Evolutionary conservation across 768 basidiomycete genomes (phyloP), one percentile per base, ranked within the genome.

Genomic region (Pisolithus microcarpus): DNA sequence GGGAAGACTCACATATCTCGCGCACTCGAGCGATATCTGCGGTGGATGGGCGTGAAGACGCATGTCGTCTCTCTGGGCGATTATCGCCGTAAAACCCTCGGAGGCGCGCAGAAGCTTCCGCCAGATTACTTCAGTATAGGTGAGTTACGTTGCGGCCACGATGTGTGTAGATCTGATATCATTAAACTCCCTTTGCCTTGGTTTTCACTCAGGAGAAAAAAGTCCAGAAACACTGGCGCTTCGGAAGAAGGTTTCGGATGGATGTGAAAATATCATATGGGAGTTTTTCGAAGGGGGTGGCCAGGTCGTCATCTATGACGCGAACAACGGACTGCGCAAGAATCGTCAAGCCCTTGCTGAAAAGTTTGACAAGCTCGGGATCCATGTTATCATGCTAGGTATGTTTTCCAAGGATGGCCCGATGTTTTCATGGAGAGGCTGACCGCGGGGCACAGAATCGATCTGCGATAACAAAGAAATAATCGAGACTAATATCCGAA

Each of bases 1-100:
- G 92, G 93, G 31, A 96, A 96, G 72, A 99, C 96, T 0, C 96
- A 99, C 66, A 91, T 98, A 51, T 95, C 93, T 1, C 80, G 94
- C 37, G 85, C 95, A 7, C 77, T 98, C 11, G 95, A 98, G 66
- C 82, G 96, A n/a, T 99, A 99, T 69, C 78, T 99, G 1, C 78
- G 92, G 66, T 99, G 96, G 96, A 89, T 91, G 68, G 96, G 96
- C 28, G 90, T 99, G 49, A 97, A 95, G 69, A 95, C 92, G 0
- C 81, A 87, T 56, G 96, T 98, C 49, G 84, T 97, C 50, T 94
- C 92, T 6, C 74, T 99, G 9, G 96, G 96, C 19, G 96, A 99
- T 69, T 93, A 95, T 68, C 81, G 96, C 43, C 72, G 96, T 48
- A 91, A 91, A 75, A 81, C 84, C 0, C 72, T 98, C 15, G 96